Base-by-base conservation (phyloP, 768 basidiomycete genomes). In the Xerocomus potaroensis region DNA sequence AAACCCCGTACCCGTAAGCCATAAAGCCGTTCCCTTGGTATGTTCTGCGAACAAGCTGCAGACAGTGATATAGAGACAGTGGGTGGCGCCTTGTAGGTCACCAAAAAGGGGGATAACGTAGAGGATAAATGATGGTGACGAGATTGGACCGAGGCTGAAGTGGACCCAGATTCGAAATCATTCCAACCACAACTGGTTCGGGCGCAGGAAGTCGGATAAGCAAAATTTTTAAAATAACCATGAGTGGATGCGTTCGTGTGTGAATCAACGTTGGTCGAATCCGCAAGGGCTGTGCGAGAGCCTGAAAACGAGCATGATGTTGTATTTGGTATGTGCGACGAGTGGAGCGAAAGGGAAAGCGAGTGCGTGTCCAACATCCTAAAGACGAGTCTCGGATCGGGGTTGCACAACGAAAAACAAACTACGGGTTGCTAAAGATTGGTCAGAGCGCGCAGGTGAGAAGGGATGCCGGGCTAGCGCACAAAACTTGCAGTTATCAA, bases 51-150 rank as follows among this genome's bases (percentile, higher is more conserved):
- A 18, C 62, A 56, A 30, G 60, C 62, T 19, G 64, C 69, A 37
- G 71, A 67, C 37, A 72, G 53, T 0, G 68, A 71, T 36, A 72
- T 56, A 6, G 65, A 71, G 21, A 72, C 64, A 1, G 71, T 72
- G 5, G 71, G 68, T 4, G 62, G 61, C 9, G 69, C 69, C 43
- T 72, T 72, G 47, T 37, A 51, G n/a, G 61, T 45, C 33, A 56
- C 49, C 0, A 37, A 47, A 40, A 59, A 68, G 16, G 47, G 52
- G n/a, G 58, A 55, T 16, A 47, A 30, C 8, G 49, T 21, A 22
- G 46, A 27, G 9, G 50, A 40, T 11, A 40, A 30, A 39, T 41
- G 31, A 27, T 45, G 48, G 14, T 45, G 38, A 16, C 48, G 60
- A 43, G 54, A 21, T 21, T 52, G 36, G 4, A 5, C 21, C 1